These are phyloP conservation scores for Baudoinia panamericana DNA, from an alignment of 495 filamentous ascomycete species.

Conservation along the genomic window DNA sequence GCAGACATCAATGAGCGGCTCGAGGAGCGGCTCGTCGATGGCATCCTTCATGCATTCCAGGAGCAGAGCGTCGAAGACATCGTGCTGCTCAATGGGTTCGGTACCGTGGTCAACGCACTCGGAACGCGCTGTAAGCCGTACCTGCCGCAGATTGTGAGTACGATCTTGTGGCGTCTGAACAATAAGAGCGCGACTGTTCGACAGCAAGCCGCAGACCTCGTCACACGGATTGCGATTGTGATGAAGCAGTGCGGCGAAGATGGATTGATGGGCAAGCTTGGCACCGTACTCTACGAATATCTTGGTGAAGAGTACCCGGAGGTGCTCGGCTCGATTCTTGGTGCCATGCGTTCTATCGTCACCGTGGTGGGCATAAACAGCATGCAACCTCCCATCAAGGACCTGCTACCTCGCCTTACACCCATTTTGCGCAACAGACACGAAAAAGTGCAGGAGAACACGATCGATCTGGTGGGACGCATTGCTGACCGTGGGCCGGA, in stretches of 20 bases:
- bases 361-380: conserved; percentile 95
- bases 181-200: conserved; percentile 94
- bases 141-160: conserved; percentile 87
- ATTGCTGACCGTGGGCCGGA: conserved; percentile 96
- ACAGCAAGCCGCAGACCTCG: conserved; percentile 92
- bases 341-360: conserved; percentile 89
- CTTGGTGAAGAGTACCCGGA: conserved; percentile 98
- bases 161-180: conserved; percentile 94
- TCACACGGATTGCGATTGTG: conserved; percentile 91
- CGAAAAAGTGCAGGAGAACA: conserved; percentile 99
- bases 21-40: conserved; percentile 87
- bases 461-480: conserved; percentile 97
- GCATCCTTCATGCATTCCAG: conserved; percentile 94
- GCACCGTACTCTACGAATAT: conserved; percentile 95
- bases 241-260: conserved; percentile 99
- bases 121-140: conserved; percentile 92
- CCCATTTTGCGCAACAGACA: conserved; percentile 96
- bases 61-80: conserved; percentile 96
- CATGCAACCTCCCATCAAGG: conserved; percentile 98
- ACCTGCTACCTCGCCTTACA: conserved; percentile 87
- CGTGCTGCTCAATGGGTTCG: conserved; percentile 96
- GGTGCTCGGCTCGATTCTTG: conserved; percentile 90
- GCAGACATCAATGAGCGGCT: conserved; percentile 86
- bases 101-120: conserved; percentile 91
- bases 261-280: conserved; percentile 86